Evolutionary conservation across 2,329 filamentous ascomycete genomes (phyloP), one percentile per base, ranked within the genome.

Genomic region (Monosporascus sp.): DNA sequence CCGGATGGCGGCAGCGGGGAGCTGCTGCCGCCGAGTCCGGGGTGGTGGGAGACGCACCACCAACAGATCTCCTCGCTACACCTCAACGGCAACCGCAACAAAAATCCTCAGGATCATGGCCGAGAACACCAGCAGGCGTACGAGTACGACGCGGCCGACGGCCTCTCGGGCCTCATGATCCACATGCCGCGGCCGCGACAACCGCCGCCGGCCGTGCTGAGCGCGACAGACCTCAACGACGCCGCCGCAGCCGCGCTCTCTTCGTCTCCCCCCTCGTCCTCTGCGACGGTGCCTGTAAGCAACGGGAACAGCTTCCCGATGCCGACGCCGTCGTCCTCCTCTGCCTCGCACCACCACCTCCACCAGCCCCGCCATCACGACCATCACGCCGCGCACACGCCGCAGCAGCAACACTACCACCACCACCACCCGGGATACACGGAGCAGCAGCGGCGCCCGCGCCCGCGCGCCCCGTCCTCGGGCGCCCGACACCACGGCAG

Each of bases 381-480:
- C 37, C 25, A 15, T 17, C 41, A 47, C 39, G 17, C 22, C 36
- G 47, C 46, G 14, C 20, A 70, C 66, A 6, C 66, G 62, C 24
- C 65, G 47, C 52, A 50, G 20, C 54, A 53, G n/a, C 48, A 49
- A 27, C 59, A 59, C 36, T 58, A 59, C 37, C 51, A 60, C 24
- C 52, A 60, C 25, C 54, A 57, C 22, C 53, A 58, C 17, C 59
- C 59, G 48, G 54, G 53, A 27, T 53, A 60, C 52, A 60, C 60
- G 18, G 72, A 76, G 42, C 68, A 71, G 31, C 72, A 76, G 42
- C 68, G 71, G 31, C 72, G 72, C 34, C 73, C 74, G 14, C 77
- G 77, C 49, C 79, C 80, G 1, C 73, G 75, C 11, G 80, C 79
- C 5, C 79, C 78, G 2, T 81, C 78, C 1, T 78, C 79, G 1